Conservation (phyloP, 1,139 yeast genomes). For the Zhuliangozyma parablackwelliae region DNA sequence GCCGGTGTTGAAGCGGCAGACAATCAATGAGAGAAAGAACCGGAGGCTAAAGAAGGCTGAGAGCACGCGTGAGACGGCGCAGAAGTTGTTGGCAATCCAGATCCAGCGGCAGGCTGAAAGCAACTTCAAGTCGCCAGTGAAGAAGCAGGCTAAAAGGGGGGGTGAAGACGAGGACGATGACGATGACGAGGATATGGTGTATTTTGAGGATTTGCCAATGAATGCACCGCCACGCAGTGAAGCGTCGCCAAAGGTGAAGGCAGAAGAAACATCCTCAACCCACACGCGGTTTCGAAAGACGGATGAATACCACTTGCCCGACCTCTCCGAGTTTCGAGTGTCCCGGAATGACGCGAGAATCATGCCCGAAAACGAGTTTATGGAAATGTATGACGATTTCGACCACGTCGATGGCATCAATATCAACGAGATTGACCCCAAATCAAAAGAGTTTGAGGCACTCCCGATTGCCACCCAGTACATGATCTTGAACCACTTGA, state of each 20-base stretch:
- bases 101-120: conserved; percentile 53
- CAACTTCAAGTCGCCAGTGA: conserved; percentile 1
- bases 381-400: conserved; percentile 54
- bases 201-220: conserved; percentile 41
- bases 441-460: conserved; percentile 57
- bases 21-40: conserved; percentile 66
- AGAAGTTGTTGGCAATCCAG: conserved; percentile 73
- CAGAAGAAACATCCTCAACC: conserved; percentile 42
- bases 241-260: neutral
- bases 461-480: conserved; percentile 83
- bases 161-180: conserved; percentile 9
- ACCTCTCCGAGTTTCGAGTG: conserved; percentile 39
- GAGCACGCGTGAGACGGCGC: conserved; percentile 71
- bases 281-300: conserved; percentile 35
- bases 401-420: conserved; percentile 72
- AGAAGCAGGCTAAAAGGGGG: conserved; percentile 1
- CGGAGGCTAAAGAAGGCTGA: conserved; percentile 73
- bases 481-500: conserved; percentile 75
- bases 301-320: conserved; percentile 88
- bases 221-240: too few species aligned
- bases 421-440: conserved; percentile 65
- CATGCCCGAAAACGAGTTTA: conserved; percentile 68
- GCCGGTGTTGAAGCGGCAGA: conserved; percentile 74
- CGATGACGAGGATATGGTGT: conserved; percentile 16
- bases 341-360: conserved; percentile 61